These are phyloP conservation scores for Eucalyptus erythrocorys DNA, from an alignment of 345 rosid genomes.

Conservation along the genomic window DNA sequence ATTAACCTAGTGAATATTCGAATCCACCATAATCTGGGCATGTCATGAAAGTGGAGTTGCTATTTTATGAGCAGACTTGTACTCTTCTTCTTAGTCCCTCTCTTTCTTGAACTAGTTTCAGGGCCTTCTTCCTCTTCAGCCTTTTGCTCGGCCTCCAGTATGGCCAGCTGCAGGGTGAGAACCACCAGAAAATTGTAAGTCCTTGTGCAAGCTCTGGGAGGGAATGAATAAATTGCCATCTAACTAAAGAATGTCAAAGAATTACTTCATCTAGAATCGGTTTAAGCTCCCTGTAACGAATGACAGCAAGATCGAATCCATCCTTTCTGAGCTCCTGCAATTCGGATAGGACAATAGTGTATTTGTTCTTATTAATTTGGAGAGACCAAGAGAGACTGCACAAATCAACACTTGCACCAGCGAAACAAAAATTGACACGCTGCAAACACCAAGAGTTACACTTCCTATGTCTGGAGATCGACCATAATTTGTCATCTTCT, in stretches of 20 bases:
- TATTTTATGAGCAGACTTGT: background rate
- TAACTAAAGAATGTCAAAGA: background rate
- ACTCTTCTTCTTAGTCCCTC: conserved; percentile 51
- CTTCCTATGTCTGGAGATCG: background rate
- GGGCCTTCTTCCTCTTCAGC: conserved; percentile 85
- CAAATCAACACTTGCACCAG: background rate
- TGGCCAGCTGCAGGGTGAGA: conserved; percentile 34
- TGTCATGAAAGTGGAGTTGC: background rate
- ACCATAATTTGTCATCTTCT: background rate
- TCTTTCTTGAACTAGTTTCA: conserved; percentile 57
- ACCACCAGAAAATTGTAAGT: background rate
- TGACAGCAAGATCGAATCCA: conserved; percentile 91
- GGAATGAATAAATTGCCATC: background rate
- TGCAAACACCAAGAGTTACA: background rate
- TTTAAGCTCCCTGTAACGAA: conserved; percentile 78
- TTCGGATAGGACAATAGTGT: background rate
- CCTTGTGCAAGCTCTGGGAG: background rate
- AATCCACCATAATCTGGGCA: background rate
- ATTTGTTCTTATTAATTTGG: background rate
- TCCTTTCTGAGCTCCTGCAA: conserved; percentile 88
- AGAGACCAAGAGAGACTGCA: background rate
- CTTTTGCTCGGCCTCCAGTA: conserved; percentile 87
- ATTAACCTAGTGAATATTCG: background rate
- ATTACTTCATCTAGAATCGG: conserved; percentile 90
- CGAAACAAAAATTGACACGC: background rate